These are phyloP conservation scores for Boletus subparvulus DNA, from an alignment of 768 basidiomycete genomes.

Conservation along the genomic window DNA sequence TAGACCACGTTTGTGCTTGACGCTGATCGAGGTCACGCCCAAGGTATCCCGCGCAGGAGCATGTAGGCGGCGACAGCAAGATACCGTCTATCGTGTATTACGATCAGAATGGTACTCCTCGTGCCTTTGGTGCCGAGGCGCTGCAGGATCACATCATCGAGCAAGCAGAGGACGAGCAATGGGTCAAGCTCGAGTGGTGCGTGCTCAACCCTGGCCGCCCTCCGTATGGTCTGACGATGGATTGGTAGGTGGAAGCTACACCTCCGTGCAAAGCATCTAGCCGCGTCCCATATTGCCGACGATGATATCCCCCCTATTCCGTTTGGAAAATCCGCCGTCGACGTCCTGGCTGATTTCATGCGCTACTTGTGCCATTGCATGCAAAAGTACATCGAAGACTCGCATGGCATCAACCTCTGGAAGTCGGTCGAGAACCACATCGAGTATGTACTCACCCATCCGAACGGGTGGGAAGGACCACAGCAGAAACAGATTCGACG, in stretches of 20 bases:
- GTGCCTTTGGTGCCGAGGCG: slow-evolving; percentile 48
- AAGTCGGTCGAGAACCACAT: slow-evolving; percentile 40
- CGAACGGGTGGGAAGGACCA: slow-evolving; percentile 63
- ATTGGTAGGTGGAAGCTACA: slow-evolving; percentile 38
- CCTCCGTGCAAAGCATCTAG: slow-evolving; percentile 37
- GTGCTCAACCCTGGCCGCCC: neutral
- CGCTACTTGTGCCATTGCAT: slow-evolving; percentile 46
- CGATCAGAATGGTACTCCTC: slow-evolving; percentile 37
- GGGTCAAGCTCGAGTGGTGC: slow-evolving; percentile 48
- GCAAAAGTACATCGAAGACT: slow-evolving; percentile 46
- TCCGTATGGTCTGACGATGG: neutral
- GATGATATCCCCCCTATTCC: slow-evolving; percentile 43
- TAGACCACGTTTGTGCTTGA: neutral
- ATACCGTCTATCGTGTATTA: slow-evolving; percentile 52
- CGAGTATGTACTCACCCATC: slow-evolving; percentile 57
- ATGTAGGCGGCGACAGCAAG: slow-evolving; percentile 45
- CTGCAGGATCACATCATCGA: slow-evolving; percentile 39
- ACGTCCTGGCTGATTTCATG: slow-evolving; percentile 50
- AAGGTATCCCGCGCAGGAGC: slow-evolving; percentile 44
- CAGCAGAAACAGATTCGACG: slow-evolving; percentile 58
- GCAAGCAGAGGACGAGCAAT: slow-evolving; percentile 44
- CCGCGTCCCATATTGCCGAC: slow-evolving; percentile 31
- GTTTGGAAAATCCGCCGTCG: slow-evolving; percentile 37
- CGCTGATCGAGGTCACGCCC: slow-evolving; percentile 2
- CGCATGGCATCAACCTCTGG: slow-evolving; percentile 49